Evolutionary conservation across 805 yeast species (phyloP).

Genomic region (Wickerhamiella spandovensis): DNA sequence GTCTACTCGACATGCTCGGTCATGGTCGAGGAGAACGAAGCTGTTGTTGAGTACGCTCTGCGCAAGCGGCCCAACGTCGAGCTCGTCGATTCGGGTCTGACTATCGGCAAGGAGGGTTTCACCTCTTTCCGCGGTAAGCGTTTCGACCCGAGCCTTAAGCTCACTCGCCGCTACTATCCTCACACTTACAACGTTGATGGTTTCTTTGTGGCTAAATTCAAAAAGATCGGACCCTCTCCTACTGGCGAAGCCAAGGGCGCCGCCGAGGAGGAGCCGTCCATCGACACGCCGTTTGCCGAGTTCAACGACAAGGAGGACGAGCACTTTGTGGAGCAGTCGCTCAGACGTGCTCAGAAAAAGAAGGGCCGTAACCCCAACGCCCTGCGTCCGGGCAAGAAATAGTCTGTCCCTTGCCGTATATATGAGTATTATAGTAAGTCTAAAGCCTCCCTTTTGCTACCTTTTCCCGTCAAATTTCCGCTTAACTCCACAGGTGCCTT

Average conservation of each 20-base stretch:
- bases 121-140: slow-evolving; percentile 86
- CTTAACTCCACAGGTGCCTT: too few relatives aligned
- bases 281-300: slow-evolving; percentile 72
- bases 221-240: slow-evolving; percentile 77
- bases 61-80: slow-evolving; percentile 93
- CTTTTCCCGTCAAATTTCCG: too few relatives aligned
- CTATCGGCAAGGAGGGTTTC: slow-evolving; percentile 93
- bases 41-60: slow-evolving; percentile 95
- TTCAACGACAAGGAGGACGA: slow-evolving; percentile 70
- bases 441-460: too few relatives aligned
- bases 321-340: slow-evolving; percentile 50
- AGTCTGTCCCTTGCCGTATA: too few relatives aligned
- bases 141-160: slow-evolving; percentile 58
- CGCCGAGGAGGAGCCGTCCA: slow-evolving; percentile 70
- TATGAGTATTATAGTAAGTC: too few relatives aligned
- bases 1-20: slow-evolving; percentile 98
- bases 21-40: slow-evolving; percentile 95
- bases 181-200: slow-evolving; percentile 98
- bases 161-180: slow-evolving; percentile 94
- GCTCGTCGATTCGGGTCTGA: slow-evolving; percentile 81
- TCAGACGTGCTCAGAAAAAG: slow-evolving; percentile 22
- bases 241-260: slow-evolving; percentile 82
- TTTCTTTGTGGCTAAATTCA: slow-evolving; percentile 91
- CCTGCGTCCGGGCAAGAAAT: slow-evolving; percentile 10
- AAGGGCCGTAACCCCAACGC: slow-evolving; percentile 23